A percentile compares a stretch with the other conserved stretches of the same genome.
Conservation (phyloP, 163 green algal species). For the Dunaliella salina region DNA sequence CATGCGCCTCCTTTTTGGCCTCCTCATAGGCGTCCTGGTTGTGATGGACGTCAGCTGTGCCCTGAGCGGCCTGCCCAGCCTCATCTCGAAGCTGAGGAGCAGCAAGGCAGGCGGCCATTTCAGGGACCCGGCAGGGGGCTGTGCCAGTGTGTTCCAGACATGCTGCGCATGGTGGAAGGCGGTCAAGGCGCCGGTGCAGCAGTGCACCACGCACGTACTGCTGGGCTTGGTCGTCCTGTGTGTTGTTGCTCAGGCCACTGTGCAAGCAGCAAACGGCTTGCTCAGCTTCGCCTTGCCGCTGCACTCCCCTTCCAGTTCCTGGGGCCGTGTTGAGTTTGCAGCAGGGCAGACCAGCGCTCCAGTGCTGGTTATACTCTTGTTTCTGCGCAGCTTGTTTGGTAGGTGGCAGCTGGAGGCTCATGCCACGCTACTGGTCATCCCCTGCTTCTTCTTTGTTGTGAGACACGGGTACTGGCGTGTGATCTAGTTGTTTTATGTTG, state of each 20-base stretch:
- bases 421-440: neutral
- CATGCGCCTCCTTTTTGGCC: too few relatives aligned
- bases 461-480: too few relatives aligned
- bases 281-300: neutral
- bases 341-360: neutral
- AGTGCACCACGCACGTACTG: neutral
- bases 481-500: too few relatives aligned
- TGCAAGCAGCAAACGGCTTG: neutral
- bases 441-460: neutral
- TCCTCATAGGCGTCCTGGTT: too few relatives aligned
- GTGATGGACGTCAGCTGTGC: too few relatives aligned
- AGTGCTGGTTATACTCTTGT: neutral
- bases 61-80: too few relatives aligned
- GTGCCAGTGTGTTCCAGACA: too few relatives aligned
- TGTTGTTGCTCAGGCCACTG: neutral
- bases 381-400: neutral
- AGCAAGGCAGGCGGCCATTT: too few relatives aligned
- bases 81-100: too few relatives aligned
- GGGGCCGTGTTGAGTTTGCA: neutral
- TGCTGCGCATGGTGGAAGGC: too few relatives aligned
- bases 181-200: neutral
- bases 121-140: too few relatives aligned
- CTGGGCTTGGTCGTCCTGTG: neutral
- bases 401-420: neutral
- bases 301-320: neutral